Evolutionary conservation across 2,329 filamentous ascomycete genomes (phyloP).

Genomic region (Aphanocladium album): DNA sequence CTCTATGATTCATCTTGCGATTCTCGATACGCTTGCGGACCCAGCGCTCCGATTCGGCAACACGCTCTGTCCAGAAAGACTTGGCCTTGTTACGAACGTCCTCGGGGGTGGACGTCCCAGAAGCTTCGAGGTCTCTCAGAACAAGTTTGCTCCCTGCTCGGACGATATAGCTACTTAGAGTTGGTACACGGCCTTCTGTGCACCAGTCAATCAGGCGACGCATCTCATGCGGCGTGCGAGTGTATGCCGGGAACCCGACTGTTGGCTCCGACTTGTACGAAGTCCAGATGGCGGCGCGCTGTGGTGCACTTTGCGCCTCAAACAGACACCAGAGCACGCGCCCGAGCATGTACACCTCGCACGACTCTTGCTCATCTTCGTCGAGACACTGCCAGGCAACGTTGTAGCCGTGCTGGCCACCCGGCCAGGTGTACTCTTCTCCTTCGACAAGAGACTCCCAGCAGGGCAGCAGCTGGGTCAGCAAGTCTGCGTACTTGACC

Average conservation of each 20-base stretch:
- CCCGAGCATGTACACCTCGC: constrained; percentile 59
- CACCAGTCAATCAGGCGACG: constrained; percentile 46
- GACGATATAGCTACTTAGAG: constrained; percentile 40
- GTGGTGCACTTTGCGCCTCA: constrained; percentile 54
- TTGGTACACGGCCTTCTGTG: constrained; percentile 42
- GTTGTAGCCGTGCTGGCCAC: constrained; percentile 43
- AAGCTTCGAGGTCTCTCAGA: constrained; percentile 30
- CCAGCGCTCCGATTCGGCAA: constrained; percentile 43
- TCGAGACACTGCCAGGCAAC: constrained; percentile 52
- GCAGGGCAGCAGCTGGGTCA: constrained; percentile 40
- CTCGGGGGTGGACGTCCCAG: constrained; percentile 29
- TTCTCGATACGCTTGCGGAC: constrained; percentile 33
- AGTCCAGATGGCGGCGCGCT: constrained; percentile 53
- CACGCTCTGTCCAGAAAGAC: constrained; percentile 45
- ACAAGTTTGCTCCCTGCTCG: constrained; percentile 43
- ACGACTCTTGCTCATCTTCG: constrained; percentile 47
- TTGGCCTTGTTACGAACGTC: constrained; percentile 34
- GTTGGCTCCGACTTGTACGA: constrained; percentile 53
- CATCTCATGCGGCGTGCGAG: constrained; percentile 40
- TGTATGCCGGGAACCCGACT: constrained; percentile 51
- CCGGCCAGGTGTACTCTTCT: constrained; percentile 44
- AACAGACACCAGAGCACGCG: constrained; percentile 59
- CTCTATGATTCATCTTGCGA: background rate
- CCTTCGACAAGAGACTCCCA: constrained; percentile 38
- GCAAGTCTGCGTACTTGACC: constrained; percentile 35